Percentiles rank a stretch among this genome's conserved stretches.
Conservation (phyloP, 148 eudicot genomes). For the Cornus suecica region DNA sequence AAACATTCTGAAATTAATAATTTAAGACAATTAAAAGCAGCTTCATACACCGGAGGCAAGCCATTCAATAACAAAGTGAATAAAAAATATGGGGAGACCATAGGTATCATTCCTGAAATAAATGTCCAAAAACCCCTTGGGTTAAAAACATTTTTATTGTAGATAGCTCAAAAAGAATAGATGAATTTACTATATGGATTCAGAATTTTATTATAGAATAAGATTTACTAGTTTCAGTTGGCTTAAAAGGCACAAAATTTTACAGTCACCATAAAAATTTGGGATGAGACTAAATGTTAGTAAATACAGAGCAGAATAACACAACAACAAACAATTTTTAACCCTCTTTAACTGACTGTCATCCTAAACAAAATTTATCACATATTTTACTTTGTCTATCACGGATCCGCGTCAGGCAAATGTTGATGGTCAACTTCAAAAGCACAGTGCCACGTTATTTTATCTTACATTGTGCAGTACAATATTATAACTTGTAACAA, state of each 20-base stretch:
- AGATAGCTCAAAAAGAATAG: background rate
- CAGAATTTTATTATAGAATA: background rate
- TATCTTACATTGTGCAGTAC: background rate
- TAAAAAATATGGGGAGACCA: background rate
- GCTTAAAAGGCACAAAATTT: background rate
- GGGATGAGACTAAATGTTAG: background rate
- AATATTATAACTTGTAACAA: background rate
- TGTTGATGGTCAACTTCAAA: slow-evolving; percentile 3
- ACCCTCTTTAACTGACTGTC: background rate
- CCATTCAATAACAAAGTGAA: background rate
- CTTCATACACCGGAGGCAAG: background rate
- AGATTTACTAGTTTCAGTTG: no score
- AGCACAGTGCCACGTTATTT: background rate
- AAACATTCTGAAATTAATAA: background rate
- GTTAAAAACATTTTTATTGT: background rate
- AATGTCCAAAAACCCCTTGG: background rate
- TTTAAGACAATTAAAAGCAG: background rate
- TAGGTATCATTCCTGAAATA: background rate
- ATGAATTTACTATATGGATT: background rate
- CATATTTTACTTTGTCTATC: background rate
- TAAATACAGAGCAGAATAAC: background rate
- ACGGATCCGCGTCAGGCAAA: background rate
- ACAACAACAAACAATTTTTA: background rate
- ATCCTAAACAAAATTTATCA: background rate
- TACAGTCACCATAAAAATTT: background rate